These are phyloP conservation scores for Helotiales sp. DNA, from an alignment of 2,329 filamentous ascomycete genomes.

Conservation along the genomic window DNA sequence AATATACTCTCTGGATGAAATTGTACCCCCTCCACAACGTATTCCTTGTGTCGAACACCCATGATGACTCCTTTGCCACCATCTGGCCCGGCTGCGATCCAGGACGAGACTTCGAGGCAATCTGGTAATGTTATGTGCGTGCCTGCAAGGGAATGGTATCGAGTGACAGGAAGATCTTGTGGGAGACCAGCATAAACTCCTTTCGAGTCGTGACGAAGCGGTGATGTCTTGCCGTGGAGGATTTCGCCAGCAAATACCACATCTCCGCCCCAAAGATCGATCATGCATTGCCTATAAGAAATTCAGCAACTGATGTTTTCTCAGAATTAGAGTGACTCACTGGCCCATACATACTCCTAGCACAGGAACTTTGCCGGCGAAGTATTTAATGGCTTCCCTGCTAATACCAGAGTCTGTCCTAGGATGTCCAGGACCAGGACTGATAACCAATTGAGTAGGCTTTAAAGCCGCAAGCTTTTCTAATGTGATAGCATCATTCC, in stretches of 20 bases:
- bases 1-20: constrained; percentile 98
- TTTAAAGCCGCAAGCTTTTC: constrained; percentile 80
- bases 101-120: constrained; percentile 86
- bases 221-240: constrained; percentile 94
- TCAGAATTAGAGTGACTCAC: constrained; percentile 48
- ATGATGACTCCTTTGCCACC: constrained; percentile 87
- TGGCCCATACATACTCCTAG: constrained; percentile 99
- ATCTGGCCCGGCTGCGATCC: constrained; percentile 74
- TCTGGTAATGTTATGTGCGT: constrained; percentile 84
- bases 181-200: constrained; percentile 86
- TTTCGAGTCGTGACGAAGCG: constrained; percentile 82
- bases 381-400: constrained; percentile 86
- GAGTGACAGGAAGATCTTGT: constrained; percentile 81
- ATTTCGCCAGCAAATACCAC: constrained; percentile 95
- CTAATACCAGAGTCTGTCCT: constrained; percentile 89
- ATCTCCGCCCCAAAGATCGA: constrained; percentile 86
- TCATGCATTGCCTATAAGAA: constrained; percentile 80
- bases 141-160: constrained; percentile 95
- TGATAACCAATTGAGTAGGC: constrained; percentile 92
- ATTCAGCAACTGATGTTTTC: constrained; percentile 14
- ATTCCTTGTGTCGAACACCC: constrained; percentile 92
- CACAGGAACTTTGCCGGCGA: constrained; percentile 91
- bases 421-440: constrained; percentile 92
- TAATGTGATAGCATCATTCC: constrained; percentile 88
- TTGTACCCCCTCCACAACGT: constrained; percentile 91